A percentile compares a stretch with the other conserved stretches of the same genome.
These are phyloP conservation scores for Aureobasidium sp. DNA, from an alignment of 2,329 filamentous ascomycete genomes.

Conservation along the genomic window DNA sequence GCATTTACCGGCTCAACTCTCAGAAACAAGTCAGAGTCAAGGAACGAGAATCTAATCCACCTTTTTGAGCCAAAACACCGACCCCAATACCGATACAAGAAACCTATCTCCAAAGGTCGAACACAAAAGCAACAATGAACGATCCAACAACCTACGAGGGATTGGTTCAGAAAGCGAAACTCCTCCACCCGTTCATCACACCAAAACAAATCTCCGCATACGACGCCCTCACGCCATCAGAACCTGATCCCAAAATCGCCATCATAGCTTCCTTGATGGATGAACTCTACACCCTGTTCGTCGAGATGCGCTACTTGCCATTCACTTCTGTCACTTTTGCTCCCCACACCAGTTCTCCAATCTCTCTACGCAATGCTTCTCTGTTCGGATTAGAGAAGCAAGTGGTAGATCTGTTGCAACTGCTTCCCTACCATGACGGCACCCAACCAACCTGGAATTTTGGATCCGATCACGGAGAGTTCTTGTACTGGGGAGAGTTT, in stretches of 20 bases:
- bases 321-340: not conserved
- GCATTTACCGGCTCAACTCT: too few relatives aligned
- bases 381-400: conserved; percentile 5
- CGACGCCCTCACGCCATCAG: not conserved
- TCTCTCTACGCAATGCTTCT: not conserved
- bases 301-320: conserved; percentile 6
- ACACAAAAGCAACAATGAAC: not conserved
- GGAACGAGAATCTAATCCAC: too few relatives aligned
- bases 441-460: not conserved
- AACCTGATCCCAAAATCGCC: not conserved
- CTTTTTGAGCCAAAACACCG: too few relatives aligned
- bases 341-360: not conserved
- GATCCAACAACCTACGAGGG: not conserved
- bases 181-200: not conserved
- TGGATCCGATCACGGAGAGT: not conserved
- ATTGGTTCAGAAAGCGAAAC: not conserved
- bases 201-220: not conserved
- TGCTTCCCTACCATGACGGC: conserved; percentile 2
- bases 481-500: conserved; percentile 8
- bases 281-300: conserved; percentile 4
- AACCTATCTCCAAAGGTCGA: too few relatives aligned
- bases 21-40: too few relatives aligned
- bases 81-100: too few relatives aligned
- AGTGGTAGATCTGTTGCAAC: conserved; percentile 12
- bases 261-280: conserved; percentile 1